Evolutionary conservation across 208 protist species (phyloP).

Genomic region (Acanthamoeba castellanii): DNA sequence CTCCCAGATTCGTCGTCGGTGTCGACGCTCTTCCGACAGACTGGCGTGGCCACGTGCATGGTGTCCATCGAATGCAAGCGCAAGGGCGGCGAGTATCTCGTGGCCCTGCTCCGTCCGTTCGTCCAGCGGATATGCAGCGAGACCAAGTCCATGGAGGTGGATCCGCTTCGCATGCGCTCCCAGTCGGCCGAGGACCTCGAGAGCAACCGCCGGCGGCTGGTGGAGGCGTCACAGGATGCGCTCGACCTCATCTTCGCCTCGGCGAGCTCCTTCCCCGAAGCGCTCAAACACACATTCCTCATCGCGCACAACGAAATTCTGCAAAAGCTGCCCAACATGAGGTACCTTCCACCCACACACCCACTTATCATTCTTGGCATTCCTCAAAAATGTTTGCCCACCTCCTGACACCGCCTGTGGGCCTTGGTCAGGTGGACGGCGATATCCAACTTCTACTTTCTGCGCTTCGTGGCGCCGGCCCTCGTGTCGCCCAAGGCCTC

Average conservation of each 20-base stretch:
- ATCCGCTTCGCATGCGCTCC: slow-evolving; percentile 40
- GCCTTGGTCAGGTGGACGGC: not conserved
- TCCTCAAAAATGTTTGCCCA: too few relatives aligned
- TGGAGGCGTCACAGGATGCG: slow-evolving; percentile 66
- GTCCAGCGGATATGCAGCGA: slow-evolving; percentile 36
- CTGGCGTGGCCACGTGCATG: slow-evolving; percentile 53
- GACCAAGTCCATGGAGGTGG: slow-evolving; percentile 59
- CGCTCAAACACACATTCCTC: slow-evolving; percentile 39
- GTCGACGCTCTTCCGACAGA: slow-evolving; percentile 41
- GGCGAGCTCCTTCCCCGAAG: slow-evolving; percentile 34
- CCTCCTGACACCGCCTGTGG: too few relatives aligned
- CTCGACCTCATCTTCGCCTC: slow-evolving; percentile 66
- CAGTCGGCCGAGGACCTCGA: slow-evolving; percentile 40
- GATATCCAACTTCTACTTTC: slow-evolving; percentile 71
- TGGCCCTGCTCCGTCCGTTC: slow-evolving; percentile 11
- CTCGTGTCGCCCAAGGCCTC: slow-evolving; percentile 67
- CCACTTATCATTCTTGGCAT: too few relatives aligned
- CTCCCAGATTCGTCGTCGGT: not conserved
- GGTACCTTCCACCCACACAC: not conserved
- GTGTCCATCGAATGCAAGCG: slow-evolving; percentile 54
- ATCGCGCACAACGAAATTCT: slow-evolving; percentile 24
- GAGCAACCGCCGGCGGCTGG: not conserved
- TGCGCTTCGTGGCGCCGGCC: slow-evolving; percentile 64
- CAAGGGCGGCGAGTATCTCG: slow-evolving; percentile 52
- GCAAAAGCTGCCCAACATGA: slow-evolving; percentile 24